Percentiles rank a stretch among this genome's conserved stretches.
These are phyloP conservation scores for Vicia villosa DNA, from an alignment of 306 rosid genomes.

Conservation along the genomic window DNA sequence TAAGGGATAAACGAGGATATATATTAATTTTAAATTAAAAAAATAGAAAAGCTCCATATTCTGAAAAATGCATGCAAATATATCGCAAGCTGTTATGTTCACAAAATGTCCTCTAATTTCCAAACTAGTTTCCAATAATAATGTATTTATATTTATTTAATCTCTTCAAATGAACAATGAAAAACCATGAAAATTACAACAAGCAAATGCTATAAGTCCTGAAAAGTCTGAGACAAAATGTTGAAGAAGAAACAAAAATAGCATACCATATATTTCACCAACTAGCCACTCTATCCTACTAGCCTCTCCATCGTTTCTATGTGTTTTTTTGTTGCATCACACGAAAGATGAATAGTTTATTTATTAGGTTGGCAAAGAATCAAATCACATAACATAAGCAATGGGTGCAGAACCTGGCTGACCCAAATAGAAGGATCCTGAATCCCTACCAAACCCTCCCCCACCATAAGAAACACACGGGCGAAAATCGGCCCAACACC, in stretches of 20 bases:
- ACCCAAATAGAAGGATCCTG: slow-evolving; percentile 31
- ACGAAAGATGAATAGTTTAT: not conserved
- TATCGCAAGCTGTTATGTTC: too few species aligned
- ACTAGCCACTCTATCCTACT: not conserved
- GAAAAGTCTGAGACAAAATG: not conserved
- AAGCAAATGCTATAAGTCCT: not conserved
- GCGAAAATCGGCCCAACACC: not conserved
- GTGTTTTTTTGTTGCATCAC: not conserved
- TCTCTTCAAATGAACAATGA: not conserved
- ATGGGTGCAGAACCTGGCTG: slow-evolving; percentile 47
- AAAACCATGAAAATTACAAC: not conserved
- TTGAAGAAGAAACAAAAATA: not conserved
- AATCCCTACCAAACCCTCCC: not conserved
- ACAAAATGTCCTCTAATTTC: too few species aligned
- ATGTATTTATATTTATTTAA: not conserved
- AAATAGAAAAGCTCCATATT: too few species aligned
- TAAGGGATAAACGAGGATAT: too few species aligned
- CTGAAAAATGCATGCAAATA: too few species aligned
- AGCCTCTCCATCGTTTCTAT: not conserved
- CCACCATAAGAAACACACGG: not conserved
- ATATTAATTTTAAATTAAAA: too few species aligned
- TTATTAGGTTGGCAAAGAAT: not conserved
- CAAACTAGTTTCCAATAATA: not conserved
- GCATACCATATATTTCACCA: not conserved
- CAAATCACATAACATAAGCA: slow-evolving; percentile 34